phyloP scores from a whole-genome alignment of 2,329 filamentous ascomycete genomes.

The Alternaria burnsii region DNA sequence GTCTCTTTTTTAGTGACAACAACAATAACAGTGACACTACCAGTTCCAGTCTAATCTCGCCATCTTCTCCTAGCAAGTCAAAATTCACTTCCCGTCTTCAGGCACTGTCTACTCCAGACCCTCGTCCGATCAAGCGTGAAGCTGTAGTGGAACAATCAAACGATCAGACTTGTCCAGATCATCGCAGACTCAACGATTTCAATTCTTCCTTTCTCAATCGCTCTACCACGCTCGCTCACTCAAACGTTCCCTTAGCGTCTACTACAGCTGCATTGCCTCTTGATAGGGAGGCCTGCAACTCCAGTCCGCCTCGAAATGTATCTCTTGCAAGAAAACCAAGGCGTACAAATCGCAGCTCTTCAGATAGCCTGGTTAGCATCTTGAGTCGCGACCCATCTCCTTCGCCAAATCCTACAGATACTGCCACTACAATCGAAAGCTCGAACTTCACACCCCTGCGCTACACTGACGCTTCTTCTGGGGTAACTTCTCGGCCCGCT shows the following conservation, averaged over 20 bases:
- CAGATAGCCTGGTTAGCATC: conserved; percentile 13
- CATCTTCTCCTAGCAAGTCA: conserved; percentile 37
- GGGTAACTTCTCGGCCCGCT: not conserved
- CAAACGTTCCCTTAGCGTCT: conserved; percentile 21
- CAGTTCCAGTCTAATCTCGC: conserved; percentile 22
- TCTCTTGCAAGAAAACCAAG: not conserved
- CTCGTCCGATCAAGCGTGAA: conserved; percentile 16
- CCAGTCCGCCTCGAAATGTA: not conserved
- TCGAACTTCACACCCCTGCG: not conserved
- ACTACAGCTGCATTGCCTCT: not conserved
- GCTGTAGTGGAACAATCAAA: conserved; percentile 7
- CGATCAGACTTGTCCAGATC: conserved; percentile 25
- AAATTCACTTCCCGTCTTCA: conserved; percentile 24
- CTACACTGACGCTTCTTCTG: not conserved
- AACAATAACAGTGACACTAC: conserved; percentile 20
- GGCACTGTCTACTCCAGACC: conserved; percentile 26
- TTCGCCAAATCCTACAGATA: conserved; percentile 1
- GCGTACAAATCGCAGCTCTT: conserved; percentile 14
- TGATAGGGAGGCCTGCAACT: not conserved
- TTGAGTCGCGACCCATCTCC: conserved; percentile 6
- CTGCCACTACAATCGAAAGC: conserved; percentile 4
- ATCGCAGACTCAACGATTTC: not conserved
- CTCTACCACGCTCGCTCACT: conserved; percentile 12
- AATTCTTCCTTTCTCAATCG: conserved; percentile 3
- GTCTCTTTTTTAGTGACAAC: conserved; percentile 32